Evolutionary conservation across 2,329 filamentous ascomycete genomes (phyloP), one percentile per base, ranked within the genome.

Genomic region (Ascosphaera apis): DNA sequence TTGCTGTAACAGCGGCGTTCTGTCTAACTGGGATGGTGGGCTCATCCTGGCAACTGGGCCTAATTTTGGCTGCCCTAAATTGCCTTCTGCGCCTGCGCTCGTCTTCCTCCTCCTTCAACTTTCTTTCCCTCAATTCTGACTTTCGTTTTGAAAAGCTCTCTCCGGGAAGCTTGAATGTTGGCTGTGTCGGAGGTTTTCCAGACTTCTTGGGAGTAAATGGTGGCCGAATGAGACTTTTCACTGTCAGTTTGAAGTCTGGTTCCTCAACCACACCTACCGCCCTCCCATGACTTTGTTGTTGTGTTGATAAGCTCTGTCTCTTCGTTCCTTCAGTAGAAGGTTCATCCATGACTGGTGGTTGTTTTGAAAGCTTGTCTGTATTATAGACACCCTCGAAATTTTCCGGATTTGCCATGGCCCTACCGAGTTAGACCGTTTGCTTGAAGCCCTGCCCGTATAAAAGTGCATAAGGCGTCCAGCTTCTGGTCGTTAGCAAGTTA

Each of bases 121-220:
- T 56, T 38, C 62, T 62, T 40, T 66, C 61, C 33, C 58, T 56
- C 15, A 61, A 55, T 4, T 60, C 62, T 44, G 61, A 66, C n/a
- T 66, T 48, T 42, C 62, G 66, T 3, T 62, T 62, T 2, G 65
- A 62, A 3, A 67, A 52, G 11, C 55, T 61, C 42, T 67, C 64
- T 12, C 65, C 65, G 1, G 65, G 64, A 0, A 69, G 54, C 33
- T 60, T 53, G 44, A 69, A 69, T 3, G 52, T 62, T 5, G 63
- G 47, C 35, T 49, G 56, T 0, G 65, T 68, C 1, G 60, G 60
- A 11, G 62, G 52, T 42, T 63, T 66, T 15, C 51, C 53, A 1
- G 63, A 67, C 43, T 64, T 68, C 56, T 61, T 6, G 51, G 60
- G 17, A 53, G 63, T 43, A 61, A 69, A 39, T 50, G 57, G 46